Conservation (phyloP, 129 eudicot genomes). For the Saussurea involucrata region DNA sequence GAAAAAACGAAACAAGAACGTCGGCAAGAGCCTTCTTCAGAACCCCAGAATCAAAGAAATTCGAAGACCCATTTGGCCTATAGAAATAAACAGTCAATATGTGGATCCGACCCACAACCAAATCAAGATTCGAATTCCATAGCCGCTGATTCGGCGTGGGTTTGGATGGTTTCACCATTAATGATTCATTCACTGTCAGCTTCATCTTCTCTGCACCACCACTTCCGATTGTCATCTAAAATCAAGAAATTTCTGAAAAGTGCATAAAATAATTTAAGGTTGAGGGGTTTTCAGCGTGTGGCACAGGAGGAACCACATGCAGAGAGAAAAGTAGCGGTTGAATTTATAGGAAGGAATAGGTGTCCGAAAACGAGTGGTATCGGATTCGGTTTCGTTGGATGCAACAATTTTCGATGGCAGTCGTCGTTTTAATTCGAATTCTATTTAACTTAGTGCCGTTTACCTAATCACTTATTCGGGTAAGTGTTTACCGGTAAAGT, state of each 20-base stretch:
- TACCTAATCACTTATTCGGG: no score
- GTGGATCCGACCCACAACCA: conserved; percentile 29
- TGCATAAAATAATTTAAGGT: background rate
- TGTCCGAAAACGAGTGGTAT: background rate
- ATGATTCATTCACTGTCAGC: conserved; percentile 11
- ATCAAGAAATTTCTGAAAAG: background rate
- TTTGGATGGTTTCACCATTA: conserved; percentile 17
- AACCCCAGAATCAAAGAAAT: conserved; percentile 13
- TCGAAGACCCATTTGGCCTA: conserved; percentile 6
- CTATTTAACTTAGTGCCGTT: no score
- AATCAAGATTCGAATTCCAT: conserved; percentile 31
- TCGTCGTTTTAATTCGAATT: no score
- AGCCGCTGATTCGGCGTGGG: conserved; percentile 5
- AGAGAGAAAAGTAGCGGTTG: background rate
- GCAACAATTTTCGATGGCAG: background rate
- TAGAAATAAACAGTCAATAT: conserved; percentile 23
- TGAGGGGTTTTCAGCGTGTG: conserved; percentile 1
- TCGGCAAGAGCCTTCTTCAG: conserved; percentile 22
- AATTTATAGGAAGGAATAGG: background rate
- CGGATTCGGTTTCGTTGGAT: background rate
- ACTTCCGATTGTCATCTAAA: background rate
- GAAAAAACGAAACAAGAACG: conserved; percentile 19
- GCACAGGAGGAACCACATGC: background rate
- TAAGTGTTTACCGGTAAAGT: no score
- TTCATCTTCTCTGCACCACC: conserved; percentile 4